Conservation (phyloP, 495 filamentous ascomycete genomes). For the Hyaloscypha bicolor region DNA sequence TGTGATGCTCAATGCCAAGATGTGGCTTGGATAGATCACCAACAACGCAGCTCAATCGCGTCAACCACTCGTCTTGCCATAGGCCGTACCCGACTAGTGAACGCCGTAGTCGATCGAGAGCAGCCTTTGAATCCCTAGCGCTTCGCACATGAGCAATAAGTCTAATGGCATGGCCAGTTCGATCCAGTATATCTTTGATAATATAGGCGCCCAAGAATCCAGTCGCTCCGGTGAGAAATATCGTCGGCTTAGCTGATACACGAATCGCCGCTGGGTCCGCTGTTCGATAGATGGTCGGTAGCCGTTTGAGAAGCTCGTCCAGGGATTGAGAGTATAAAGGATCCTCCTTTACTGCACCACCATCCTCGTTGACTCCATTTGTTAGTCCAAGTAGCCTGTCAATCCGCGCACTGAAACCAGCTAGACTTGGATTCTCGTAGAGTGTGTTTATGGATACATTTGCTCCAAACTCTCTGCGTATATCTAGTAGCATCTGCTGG, state of each 20-base stretch:
- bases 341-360: too few relatives aligned
- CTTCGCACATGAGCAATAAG: constrained; percentile 77
- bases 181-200: constrained; percentile 66
- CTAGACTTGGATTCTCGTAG: too few relatives aligned
- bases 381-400: too few relatives aligned
- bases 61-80: constrained; percentile 32
- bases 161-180: constrained; percentile 53
- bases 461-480: constrained; percentile 44
- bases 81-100: constrained; percentile 73
- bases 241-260: too few relatives aligned
- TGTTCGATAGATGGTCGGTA: too few relatives aligned
- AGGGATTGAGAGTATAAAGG: too few relatives aligned
- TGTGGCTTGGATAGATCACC: constrained; percentile 73
- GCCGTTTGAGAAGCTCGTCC: too few relatives aligned
- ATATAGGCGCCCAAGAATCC: constrained; percentile 89
- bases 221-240: constrained; percentile 85
- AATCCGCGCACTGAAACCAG: too few relatives aligned
- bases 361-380: too few relatives aligned
- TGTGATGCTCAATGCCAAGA: constrained; percentile 65
- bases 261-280: too few relatives aligned
- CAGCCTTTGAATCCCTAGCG: constrained; percentile 53
- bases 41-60: constrained; percentile 57
- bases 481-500: constrained; percentile 75
- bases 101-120: constrained; percentile 71
- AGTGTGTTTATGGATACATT: constrained; percentile 57